A percentile compares a stretch with the other conserved stretches of the same genome.
Conservation (phyloP, 306 rosid species). For the Prunus davidiana region DNA sequence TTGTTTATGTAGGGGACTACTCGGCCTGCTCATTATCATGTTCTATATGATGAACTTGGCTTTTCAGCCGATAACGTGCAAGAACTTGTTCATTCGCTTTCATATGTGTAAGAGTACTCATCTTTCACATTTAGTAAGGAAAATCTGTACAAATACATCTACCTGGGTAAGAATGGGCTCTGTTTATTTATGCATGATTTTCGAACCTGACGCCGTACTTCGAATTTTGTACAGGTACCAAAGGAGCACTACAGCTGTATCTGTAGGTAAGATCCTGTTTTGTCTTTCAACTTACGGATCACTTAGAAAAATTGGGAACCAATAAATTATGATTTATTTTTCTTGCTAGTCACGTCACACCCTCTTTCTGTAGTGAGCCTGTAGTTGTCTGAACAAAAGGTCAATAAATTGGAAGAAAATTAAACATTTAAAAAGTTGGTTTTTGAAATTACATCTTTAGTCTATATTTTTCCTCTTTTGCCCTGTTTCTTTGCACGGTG, state of each 20-base stretch:
- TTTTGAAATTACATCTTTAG: background rate
- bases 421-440: background rate
- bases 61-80: constrained; percentile 79
- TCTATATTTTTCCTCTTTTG: background rate
- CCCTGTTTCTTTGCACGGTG: background rate
- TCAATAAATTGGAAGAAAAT: background rate
- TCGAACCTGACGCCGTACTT: background rate
- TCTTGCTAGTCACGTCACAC: background rate
- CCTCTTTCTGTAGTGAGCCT: background rate
- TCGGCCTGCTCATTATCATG: constrained; percentile 83
- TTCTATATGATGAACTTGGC: constrained; percentile 68
- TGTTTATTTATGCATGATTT: background rate
- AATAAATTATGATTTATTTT: too few relatives aligned
- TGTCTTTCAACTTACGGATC: background rate
- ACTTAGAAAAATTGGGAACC: too few relatives aligned
- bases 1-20: constrained; percentile 47
- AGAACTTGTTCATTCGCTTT: constrained; percentile 82
- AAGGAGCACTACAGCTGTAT: constrained; percentile 89
- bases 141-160: background rate
- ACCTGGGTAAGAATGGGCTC: background rate
- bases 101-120: constrained; percentile 65
- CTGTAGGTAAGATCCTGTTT: constrained; percentile 52
- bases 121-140: background rate
- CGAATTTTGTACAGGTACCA: constrained; percentile 49
- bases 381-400: background rate